These are phyloP conservation scores for Calonectria honghensis DNA, from an alignment of 2,329 filamentous ascomycete species.

Conservation along the genomic window DNA sequence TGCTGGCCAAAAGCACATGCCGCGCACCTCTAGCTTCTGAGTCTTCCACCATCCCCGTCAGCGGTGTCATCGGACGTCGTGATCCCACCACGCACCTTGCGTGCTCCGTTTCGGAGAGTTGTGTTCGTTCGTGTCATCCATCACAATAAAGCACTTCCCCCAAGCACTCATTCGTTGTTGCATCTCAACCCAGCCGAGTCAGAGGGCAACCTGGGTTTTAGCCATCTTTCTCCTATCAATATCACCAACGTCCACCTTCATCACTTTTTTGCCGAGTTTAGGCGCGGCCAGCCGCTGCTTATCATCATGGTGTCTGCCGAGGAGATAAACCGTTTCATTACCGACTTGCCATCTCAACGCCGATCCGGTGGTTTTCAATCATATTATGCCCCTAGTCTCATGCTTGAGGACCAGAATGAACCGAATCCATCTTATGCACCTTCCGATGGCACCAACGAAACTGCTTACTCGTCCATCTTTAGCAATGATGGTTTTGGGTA, in stretches of 20 bases:
- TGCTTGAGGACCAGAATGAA: neutral
- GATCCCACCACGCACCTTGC: constrained; percentile 13
- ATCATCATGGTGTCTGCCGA: constrained; percentile 10
- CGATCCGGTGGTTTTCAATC: neutral
- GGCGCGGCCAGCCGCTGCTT: neutral
- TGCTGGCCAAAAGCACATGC: neutral
- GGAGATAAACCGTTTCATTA: constrained; percentile 10
- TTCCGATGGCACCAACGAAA: constrained; percentile 43
- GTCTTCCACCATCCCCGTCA: constrained; percentile 8
- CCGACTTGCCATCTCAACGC: neutral
- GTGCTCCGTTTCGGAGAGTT: neutral
- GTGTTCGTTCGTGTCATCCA: neutral
- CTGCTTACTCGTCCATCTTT: constrained; percentile 42
- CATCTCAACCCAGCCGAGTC: neutral
- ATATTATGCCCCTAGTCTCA: neutral
- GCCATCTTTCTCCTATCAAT: neutral
- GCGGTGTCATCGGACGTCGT: constrained; percentile 15
- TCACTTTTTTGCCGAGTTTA: neutral
- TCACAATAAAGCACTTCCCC: neutral
- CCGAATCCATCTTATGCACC: constrained; percentile 20
- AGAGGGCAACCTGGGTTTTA: neutral
- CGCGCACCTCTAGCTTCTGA: constrained; percentile 20
- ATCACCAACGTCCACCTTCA: neutral
- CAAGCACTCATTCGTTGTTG: neutral
- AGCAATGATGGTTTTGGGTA: constrained; percentile 10